Evolutionary conservation across 257 asterid species (phyloP), one percentile per base, ranked within the genome.

Genomic region (Penstemon barbatus): DNA sequence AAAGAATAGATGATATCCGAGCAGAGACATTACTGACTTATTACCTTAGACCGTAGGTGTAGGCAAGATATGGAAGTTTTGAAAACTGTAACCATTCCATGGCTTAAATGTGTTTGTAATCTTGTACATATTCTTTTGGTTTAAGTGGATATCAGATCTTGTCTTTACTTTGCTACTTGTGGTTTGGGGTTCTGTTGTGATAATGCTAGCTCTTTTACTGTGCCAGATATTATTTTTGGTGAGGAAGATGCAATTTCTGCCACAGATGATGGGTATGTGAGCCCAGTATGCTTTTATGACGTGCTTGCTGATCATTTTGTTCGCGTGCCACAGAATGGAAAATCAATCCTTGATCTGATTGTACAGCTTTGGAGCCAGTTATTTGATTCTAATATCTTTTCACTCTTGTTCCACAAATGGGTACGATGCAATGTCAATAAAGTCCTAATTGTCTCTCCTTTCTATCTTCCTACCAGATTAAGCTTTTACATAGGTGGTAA

Each of bases 291-390:
- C 85, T 94, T 87, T 79, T 91, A 83, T 46, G 77, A 81, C 42
- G 87, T 91, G 71, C 89, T 91, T 64, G 94, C 99, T 18, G 89
- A 89, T 76, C 86, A 91, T 82, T 89, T 94, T 77, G 85, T 89
- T 51, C 59, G 74, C 61, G 76, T 53, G 65, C 96, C 93, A 33
- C 76, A 85, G 55, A 80, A 80, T 73, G 97, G 93, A 74, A 87
- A 78, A 80, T 74, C 88, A 57, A 78, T 84, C 73, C 82, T 81
- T 62, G 88, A 78, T 70, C 78, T 56, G 59, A 73, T 73, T 38
- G 68, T 89, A 77, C 97, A 83, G 81, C 87, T 84, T n/a, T 94
- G 99, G 99, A 91, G 95, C 93, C 99, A 91, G 79, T 85, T 91
- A 50, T 94, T 90, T 80, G 96, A 96, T 5, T 85, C 99, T 49